Base-by-base conservation (phyloP, 768 basidiomycete genomes). In the Suillus paluster region DNA sequence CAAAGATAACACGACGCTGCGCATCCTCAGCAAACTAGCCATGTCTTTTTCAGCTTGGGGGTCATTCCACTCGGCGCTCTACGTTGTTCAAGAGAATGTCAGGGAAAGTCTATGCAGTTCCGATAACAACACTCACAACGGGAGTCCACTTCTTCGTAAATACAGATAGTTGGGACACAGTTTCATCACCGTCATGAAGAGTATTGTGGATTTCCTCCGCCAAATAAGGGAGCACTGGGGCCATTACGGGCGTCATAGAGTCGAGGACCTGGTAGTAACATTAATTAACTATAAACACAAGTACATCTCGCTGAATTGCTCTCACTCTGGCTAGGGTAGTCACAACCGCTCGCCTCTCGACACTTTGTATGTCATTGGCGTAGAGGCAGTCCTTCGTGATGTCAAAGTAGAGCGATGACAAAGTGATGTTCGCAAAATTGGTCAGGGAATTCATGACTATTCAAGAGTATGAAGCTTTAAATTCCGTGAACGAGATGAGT, bases 351-450 rank as follows among this genome's bases (percentile, higher is more conserved):
- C 85, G 80, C 15, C 97, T 86, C 45, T 86, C 80, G 3, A 73
- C 66, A 62, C 84, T 83, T 23, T 80, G 67, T 3, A 75, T 59
- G 11, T 77, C 70, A 67, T 92, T 83, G 38, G 93, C 92, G 70
- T 99, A 98, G 11, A 99, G 77, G 49, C 84, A 83, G 73, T 99
- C 97, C 73, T 97, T 97, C 38, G 87, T 92, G 54, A 92, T 87
- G 69, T 96, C 95, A 64, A 98, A 93, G 75, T 98, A 99, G 36
- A 97, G 77, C 0, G 94, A 89, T 0, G 97, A 98, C 23, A 98
- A 81, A 0, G 91, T 92, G 62, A 87, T 82, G 68, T 94, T 94
- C 33, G 88, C 84, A 65, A 97, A 98, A 64, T 89, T 85, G 42
- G 83, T 84, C 14, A 97, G 73, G 10, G 90, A 79, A 58, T 80